Conservation (phyloP, 73 alveolate species). For the Paramecium caudatum region DNA sequence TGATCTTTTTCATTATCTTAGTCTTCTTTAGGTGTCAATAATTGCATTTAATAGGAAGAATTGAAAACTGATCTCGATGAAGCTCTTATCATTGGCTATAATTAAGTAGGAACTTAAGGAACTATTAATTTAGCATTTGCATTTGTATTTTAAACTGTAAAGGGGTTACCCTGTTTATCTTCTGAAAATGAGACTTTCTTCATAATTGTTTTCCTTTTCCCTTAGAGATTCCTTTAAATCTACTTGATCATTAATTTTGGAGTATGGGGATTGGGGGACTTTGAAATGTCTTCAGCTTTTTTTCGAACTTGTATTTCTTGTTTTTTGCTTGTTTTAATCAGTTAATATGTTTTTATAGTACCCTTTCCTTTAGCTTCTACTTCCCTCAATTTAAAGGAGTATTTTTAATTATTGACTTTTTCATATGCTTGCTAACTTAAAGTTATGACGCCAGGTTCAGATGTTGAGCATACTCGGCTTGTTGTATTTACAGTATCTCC, state of each 20-base stretch:
- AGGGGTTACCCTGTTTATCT: background rate
- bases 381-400: conserved; percentile 29
- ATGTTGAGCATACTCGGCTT: conserved; percentile 93
- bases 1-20: background rate
- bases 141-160: background rate
- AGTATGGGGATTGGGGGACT: conserved; percentile 32
- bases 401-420: conserved; percentile 23
- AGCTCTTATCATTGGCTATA: conserved; percentile 34
- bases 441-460: conserved; percentile 75
- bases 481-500: conserved; percentile 98
- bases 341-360: conserved; percentile 82
- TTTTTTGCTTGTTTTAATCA: conserved; percentile 72
- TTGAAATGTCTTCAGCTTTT: conserved; percentile 69
- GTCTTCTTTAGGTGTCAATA: conserved; percentile 21
- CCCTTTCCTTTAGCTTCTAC: conserved; percentile 90
- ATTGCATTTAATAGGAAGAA: conserved; percentile 35
- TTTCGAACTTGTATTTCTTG: conserved; percentile 73
- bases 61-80: conserved; percentile 5
- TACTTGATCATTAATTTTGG: background rate
- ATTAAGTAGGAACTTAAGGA: background rate
- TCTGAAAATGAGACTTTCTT: background rate
- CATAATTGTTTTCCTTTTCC: background rate
- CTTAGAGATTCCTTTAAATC: background rate
- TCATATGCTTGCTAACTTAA: conserved; percentile 48
- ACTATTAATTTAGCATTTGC: background rate